phyloP scores from a whole-genome alignment of 2,329 filamentous ascomycete genomes.

The Aspergillus persii region DNA sequence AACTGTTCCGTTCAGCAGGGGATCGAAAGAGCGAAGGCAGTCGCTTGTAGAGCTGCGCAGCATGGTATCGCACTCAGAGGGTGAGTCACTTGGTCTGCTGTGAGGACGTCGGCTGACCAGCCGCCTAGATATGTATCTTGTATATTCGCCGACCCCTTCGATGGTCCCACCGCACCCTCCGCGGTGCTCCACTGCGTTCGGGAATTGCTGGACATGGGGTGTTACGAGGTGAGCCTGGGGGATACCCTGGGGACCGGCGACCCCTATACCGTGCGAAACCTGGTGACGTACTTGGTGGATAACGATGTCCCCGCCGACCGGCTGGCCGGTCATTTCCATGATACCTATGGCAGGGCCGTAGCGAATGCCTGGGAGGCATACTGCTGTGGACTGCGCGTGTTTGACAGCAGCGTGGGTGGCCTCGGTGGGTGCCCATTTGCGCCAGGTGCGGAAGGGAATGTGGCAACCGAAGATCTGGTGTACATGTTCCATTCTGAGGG shows the following conservation, averaged over 20 bases:
- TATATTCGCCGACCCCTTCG: slow-evolving; percentile 47
- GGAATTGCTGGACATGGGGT: slow-evolving; percentile 77
- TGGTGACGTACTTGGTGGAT: slow-evolving; percentile 32
- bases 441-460: slow-evolving; percentile 82
- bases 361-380: slow-evolving; percentile 76
- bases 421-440: slow-evolving; percentile 83
- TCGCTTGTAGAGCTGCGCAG: slow-evolving; percentile 28
- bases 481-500: slow-evolving; percentile 64
- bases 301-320: slow-evolving; percentile 65
- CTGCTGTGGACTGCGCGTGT: slow-evolving; percentile 72
- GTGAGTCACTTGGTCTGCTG: slow-evolving; percentile 15
- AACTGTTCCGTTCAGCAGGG: slow-evolving; percentile 42
- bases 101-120: background rate
- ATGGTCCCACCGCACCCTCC: slow-evolving; percentile 53
- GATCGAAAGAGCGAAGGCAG: slow-evolving; percentile 32
- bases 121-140: slow-evolving; percentile 36
- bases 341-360: slow-evolving; percentile 83
- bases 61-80: slow-evolving; percentile 35
- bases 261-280: slow-evolving; percentile 28
- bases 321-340: slow-evolving; percentile 82
- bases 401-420: slow-evolving; percentile 77
- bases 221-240: slow-evolving; percentile 84
- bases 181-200: slow-evolving; percentile 51
- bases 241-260: slow-evolving; percentile 92
- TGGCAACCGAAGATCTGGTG: slow-evolving; percentile 79